Percentiles rank a stretch among this genome's conserved stretches.
Evolutionary conservation across 495 filamentous ascomycete genomes (phyloP).

Genomic region (Peziza echinospora): DNA sequence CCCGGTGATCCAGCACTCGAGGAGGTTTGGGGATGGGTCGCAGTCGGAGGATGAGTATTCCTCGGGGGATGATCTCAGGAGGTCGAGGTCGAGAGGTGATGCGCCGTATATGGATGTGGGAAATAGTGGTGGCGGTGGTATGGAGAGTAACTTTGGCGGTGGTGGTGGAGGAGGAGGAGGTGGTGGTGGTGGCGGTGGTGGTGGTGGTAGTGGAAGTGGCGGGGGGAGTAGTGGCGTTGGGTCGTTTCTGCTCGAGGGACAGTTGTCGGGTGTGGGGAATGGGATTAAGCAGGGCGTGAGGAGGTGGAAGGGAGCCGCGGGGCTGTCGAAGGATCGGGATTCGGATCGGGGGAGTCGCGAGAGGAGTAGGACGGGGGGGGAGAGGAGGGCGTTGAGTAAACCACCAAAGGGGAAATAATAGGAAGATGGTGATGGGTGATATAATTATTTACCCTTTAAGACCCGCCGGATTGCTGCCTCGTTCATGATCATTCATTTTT

Average conservation of each 20-base stretch:
- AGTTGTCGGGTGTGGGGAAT: not conserved
- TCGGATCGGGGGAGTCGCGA: not conserved
- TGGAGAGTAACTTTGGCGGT: too few species aligned
- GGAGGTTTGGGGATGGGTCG: constrained; percentile 14
- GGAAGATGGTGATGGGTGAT: too few species aligned
- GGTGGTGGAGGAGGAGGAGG: too few species aligned
- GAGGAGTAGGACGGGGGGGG: not conserved
- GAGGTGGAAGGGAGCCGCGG: not conserved
- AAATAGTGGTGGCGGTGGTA: not conserved
- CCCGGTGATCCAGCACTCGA: constrained; percentile 11
- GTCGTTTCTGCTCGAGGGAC: not conserved
- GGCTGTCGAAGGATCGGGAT: not conserved
- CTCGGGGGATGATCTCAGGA: not conserved
- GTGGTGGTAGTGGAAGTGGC: too few species aligned
- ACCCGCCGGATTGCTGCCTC: too few species aligned
- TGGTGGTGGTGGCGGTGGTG: not conserved
- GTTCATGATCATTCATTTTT: too few species aligned
- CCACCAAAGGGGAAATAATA: not conserved
- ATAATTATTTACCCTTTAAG: too few species aligned
- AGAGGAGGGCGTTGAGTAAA: not conserved
- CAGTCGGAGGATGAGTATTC: constrained; percentile 13
- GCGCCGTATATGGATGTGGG: constrained; percentile 17
- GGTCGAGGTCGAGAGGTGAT: constrained; percentile 20
- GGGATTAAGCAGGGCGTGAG: not conserved
- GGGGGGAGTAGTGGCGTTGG: too few species aligned